These are phyloP conservation scores for Microbotryum scabiosae DNA, from an alignment of 1,284 basidiomycete species.

Conservation along the genomic window DNA sequence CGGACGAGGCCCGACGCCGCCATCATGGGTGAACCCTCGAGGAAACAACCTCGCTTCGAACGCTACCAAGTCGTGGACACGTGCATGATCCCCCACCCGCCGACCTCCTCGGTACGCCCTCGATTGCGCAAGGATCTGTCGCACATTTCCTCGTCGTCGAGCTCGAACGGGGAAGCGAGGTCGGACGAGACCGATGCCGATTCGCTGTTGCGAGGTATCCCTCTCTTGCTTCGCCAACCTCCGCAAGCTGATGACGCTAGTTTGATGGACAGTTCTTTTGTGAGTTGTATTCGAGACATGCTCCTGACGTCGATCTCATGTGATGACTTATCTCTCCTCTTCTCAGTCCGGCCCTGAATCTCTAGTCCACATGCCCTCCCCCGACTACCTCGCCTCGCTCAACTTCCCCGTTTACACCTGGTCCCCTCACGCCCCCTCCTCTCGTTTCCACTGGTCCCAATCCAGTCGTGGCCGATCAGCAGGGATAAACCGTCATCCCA, in stretches of 20 bases:
- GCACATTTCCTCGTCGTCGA: not conserved
- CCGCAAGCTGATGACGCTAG: not conserved
- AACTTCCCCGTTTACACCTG: constrained; percentile 17
- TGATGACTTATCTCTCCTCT: not conserved
- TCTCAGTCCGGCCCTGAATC: not conserved
- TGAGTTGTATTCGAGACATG: not conserved
- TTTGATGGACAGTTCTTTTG: not conserved
- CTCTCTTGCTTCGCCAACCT: not conserved
- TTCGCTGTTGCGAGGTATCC: not conserved
- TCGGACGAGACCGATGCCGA: not conserved
- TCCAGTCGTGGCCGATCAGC: no score
- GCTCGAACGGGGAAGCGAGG: not conserved
- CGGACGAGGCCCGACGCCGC: not conserved
- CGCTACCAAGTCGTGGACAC: not conserved
- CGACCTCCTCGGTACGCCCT: not conserved
- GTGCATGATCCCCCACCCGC: not conserved
- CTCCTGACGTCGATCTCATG: not conserved
- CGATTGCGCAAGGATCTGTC: no score
- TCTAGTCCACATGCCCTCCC: not conserved
- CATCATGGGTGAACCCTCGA: not conserved
- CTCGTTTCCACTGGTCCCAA: no score
- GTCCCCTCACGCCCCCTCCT: constrained; percentile 8
- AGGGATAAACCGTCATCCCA: no score
- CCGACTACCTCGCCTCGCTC: constrained; percentile 29
- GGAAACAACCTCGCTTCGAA: not conserved